phyloP scores from a whole-genome alignment of 2,329 filamentous ascomycete genomes.

The Lecanicillium sp. region DNA sequence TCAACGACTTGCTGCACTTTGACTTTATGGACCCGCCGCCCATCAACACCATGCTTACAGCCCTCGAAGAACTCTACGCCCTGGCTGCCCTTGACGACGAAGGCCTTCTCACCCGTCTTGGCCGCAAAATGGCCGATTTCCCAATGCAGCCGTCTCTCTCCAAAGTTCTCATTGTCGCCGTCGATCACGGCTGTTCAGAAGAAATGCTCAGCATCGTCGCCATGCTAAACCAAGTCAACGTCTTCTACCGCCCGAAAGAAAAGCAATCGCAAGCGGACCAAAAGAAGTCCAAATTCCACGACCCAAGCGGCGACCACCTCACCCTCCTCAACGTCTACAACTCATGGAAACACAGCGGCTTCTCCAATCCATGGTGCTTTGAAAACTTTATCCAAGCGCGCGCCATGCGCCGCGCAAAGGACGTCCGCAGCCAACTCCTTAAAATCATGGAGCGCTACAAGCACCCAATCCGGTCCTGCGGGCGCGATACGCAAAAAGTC shows the following conservation, averaged over 20 bases:
- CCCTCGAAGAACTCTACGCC: conserved; percentile 89
- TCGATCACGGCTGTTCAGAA: conserved; percentile 83
- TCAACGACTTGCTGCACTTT: conserved; percentile 94
- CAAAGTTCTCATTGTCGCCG: conserved; percentile 81
- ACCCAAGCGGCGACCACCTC: conserved; percentile 87
- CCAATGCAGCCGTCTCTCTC: conserved; percentile 92
- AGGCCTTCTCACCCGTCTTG: conserved; percentile 82
- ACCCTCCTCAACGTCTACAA: conserved; percentile 97
- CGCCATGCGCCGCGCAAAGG: conserved; percentile 79
- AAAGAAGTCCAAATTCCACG: conserved; percentile 96
- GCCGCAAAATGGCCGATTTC: conserved; percentile 96
- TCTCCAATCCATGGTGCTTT: conserved; percentile 84
- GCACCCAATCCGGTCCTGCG: conserved; percentile 74
- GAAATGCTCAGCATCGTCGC: conserved; percentile 92
- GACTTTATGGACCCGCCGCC: conserved; percentile 99
- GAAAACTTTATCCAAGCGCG: conserved; percentile 97
- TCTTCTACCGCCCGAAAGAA: conserved; percentile 95
- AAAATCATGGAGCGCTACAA: conserved; percentile 92
- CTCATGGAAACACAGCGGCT: conserved; percentile 82
- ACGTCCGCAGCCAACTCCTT: conserved; percentile 84
- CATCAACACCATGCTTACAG: conserved; percentile 95
- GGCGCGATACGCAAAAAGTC: conserved; percentile 77
- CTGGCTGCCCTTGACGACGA: conserved; percentile 90
- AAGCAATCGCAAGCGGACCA: conserved; percentile 95
- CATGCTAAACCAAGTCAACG: conserved; percentile 78